These are phyloP conservation scores for Excoecaria cochinchinensis DNA, from an alignment of 345 rosid genomes.

Conservation along the genomic window DNA sequence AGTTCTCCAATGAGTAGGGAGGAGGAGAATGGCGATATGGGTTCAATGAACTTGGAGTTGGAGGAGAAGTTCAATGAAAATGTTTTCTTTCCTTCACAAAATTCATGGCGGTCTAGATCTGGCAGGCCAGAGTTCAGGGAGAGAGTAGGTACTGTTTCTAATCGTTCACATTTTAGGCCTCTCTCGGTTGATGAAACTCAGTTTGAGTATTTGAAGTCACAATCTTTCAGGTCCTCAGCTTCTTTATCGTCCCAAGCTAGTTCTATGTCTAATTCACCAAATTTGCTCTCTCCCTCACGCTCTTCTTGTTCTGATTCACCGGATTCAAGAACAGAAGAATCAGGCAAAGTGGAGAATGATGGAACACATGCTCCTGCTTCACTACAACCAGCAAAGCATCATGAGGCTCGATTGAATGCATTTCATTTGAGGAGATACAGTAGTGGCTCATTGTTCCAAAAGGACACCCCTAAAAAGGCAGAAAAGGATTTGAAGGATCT, in stretches of 20 bases:
- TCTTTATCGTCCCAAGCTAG: slow-evolving; percentile 47
- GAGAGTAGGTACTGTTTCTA: slow-evolving; percentile 10
- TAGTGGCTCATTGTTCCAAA: slow-evolving; percentile 38
- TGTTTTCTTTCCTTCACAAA: slow-evolving; percentile 36
- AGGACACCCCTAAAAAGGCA: slow-evolving; percentile 16
- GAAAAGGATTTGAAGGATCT: slow-evolving; percentile 28
- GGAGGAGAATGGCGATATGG: slow-evolving; percentile 32
- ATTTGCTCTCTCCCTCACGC: slow-evolving; percentile 42
- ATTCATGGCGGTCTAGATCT: slow-evolving; percentile 45
- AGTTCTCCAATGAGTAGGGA: slow-evolving; percentile 23
- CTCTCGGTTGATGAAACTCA: slow-evolving; percentile 61
- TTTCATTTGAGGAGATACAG: slow-evolving; percentile 36
- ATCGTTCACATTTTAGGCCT: slow-evolving; percentile 49
- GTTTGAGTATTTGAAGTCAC: slow-evolving; percentile 38
- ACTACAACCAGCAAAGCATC: neutral
- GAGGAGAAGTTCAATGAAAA: slow-evolving; percentile 37
- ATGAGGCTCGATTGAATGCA: slow-evolving; percentile 32
- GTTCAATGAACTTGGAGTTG: slow-evolving; percentile 37
- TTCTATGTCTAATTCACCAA: slow-evolving; percentile 42
- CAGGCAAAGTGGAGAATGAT: slow-evolving; percentile 33
- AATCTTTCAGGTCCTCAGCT: slow-evolving; percentile 43
- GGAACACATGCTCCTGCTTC: slow-evolving; percentile 33
- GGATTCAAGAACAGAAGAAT: slow-evolving; percentile 40
- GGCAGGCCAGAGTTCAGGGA: slow-evolving; percentile 42
- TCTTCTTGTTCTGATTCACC: slow-evolving; percentile 39